Base-by-base conservation (phyloP, 2,329 filamentous ascomycete genomes). In the Arachnopeziza araneosa region DNA sequence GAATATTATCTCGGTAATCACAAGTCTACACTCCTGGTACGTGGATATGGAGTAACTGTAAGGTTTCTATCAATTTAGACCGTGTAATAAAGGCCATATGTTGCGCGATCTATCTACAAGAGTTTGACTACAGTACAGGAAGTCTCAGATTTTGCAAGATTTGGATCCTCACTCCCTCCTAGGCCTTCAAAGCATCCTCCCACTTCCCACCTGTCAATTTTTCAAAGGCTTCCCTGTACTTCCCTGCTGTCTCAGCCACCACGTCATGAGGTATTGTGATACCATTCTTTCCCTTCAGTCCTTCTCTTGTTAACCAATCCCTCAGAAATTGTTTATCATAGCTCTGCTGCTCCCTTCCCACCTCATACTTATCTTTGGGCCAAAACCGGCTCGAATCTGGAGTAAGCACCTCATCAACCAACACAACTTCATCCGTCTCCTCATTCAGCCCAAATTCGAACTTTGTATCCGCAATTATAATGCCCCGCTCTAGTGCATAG, bases 311-410 rank as follows among this genome's bases (percentile, higher is more conserved):
- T 69, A 97, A 75, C 90, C 91, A 97, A 75, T 97, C 87, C 44
- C 93, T 80, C 66, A 96, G 74, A 69, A 82, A 87, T 77, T 93
- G 89, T 80, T 97, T 97, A 73, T 97, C 93, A 67, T 93, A 95
- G 75, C 90, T 95, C 58, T 88, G 82, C 78, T 96, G 91, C 59
- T 88, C 82, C 63, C 80, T 80, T 1, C 93, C 92, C 21, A 89
- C 75, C 71, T 86, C 81, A 72, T 93, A 96, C 52, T 80, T 80
- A 51, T 85, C 85, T 64, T 82, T 84, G 0, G 87, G 86, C 93
- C 93, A 98, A 80, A 96, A 96, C 19, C 93, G 84, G 55, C 89
- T 93, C 58, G 84, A 88, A 73, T 91, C 88, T 1, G 92, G 91
- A 8, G 91, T 96, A 62, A 90, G 74, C 5, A 91, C 84, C 72